Conservation (phyloP, 306 rosid genomes). For the Quercus rubra region DNA sequence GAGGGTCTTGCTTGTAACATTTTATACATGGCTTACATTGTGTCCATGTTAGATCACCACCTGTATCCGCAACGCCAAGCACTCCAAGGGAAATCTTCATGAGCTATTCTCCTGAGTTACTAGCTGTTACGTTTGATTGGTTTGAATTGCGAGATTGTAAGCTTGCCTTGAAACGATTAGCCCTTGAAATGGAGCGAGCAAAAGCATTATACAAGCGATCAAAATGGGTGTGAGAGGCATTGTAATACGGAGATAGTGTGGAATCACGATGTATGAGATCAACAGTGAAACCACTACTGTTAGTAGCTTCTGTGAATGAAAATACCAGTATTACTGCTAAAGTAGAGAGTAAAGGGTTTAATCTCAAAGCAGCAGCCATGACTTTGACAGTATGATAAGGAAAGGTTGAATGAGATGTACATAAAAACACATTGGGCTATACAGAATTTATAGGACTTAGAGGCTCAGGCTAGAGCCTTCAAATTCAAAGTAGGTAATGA, state of each 20-base stretch:
- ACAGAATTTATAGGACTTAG: neutral
- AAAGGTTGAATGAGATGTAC: neutral
- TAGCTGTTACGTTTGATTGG: slow-evolving; percentile 15
- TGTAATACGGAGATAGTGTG: slow-evolving; percentile 38
- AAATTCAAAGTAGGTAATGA: no score
- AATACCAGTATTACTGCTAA: neutral
- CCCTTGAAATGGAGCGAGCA: slow-evolving; percentile 39
- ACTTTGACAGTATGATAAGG: neutral
- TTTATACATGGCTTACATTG: slow-evolving; percentile 54
- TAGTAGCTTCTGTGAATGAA: neutral
- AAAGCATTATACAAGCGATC: slow-evolving; percentile 35
- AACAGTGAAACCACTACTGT: neutral
- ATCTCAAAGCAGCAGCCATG: neutral
- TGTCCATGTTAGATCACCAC: slow-evolving; percentile 66
- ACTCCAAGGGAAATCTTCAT: slow-evolving; percentile 48
- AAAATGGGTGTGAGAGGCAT: slow-evolving; percentile 30
- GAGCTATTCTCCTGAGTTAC: slow-evolving; percentile 38
- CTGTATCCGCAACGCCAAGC: slow-evolving; percentile 53
- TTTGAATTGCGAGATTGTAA: neutral
- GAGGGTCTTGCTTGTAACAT: slow-evolving; percentile 47
- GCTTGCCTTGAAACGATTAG: neutral
- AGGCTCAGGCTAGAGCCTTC: no score
- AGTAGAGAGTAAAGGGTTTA: neutral
- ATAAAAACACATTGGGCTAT: neutral
- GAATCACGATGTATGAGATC: slow-evolving; percentile 54